These are phyloP conservation scores for Orychophragmus violaceus DNA, from an alignment of 345 rosid genomes.

Conservation along the genomic window DNA sequence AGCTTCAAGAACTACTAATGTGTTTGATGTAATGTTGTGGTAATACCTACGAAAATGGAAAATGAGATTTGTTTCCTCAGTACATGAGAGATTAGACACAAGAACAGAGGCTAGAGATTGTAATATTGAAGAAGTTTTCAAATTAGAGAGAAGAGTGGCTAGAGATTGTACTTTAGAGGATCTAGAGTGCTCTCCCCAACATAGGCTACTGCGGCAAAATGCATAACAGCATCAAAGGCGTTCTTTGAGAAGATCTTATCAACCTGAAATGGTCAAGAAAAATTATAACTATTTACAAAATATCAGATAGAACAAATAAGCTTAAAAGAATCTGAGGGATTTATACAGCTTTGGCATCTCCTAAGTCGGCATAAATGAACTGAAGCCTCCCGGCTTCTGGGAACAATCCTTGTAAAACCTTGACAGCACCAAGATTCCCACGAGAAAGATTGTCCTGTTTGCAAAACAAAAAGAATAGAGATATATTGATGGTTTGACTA, in stretches of 20 bases:
- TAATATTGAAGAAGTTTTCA: no score
- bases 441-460: slow-evolving; percentile 65
- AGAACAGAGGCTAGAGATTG: neutral
- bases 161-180: neutral
- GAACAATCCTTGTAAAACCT: slow-evolving; percentile 45
- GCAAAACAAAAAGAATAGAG: neutral
- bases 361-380: slow-evolving; percentile 57
- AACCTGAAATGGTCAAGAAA: neutral
- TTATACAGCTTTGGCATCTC: slow-evolving; percentile 47
- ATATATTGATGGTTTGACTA: neutral
- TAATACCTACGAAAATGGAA: neutral
- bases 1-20: slow-evolving; percentile 49
- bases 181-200: slow-evolving; percentile 58
- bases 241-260: slow-evolving; percentile 43
- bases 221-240: slow-evolving; percentile 63
- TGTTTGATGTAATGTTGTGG: slow-evolving; percentile 62
- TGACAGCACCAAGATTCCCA: slow-evolving; percentile 60
- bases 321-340: neutral
- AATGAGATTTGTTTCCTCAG: neutral
- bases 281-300: neutral
- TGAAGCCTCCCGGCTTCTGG: slow-evolving; percentile 67
- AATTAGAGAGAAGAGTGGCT: no score
- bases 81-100: neutral
- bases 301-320: no score
- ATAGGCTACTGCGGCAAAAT: slow-evolving; percentile 70